Percentiles rank a stretch among this genome's conserved stretches.
Evolutionary conservation across 768 basidiomycete genomes (phyloP).

Genomic region (Phanerochaete carnosa): DNA sequence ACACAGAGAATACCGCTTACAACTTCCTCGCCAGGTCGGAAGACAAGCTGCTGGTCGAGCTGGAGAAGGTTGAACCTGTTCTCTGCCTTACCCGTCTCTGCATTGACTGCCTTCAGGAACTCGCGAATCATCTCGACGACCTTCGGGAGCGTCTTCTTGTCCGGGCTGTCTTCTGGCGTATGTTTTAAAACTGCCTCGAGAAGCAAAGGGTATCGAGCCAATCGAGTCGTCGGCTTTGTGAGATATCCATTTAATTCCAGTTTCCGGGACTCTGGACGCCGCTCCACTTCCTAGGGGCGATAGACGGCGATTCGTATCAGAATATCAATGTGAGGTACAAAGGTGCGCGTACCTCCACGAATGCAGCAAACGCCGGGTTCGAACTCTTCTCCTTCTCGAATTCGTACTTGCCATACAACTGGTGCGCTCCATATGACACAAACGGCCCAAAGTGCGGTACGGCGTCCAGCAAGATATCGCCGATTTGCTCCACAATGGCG

Average conservation of each 20-base stretch:
- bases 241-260: constrained; percentile 96
- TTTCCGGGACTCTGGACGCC: constrained; percentile 92
- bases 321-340: not conserved
- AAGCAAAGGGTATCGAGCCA: constrained; percentile 94
- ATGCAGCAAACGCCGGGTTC: constrained; percentile 89
- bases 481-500: constrained; percentile 88
- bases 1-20: constrained; percentile 43
- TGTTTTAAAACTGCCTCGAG: constrained; percentile 91
- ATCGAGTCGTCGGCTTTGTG: constrained; percentile 95
- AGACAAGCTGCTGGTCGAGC: constrained; percentile 87
- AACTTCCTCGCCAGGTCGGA: constrained; percentile 87
- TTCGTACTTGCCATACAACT: constrained; percentile 97
- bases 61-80: constrained; percentile 95
- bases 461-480: constrained; percentile 84
- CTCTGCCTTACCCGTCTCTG: constrained; percentile 92
- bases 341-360: constrained; percentile 79
- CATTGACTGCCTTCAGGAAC: constrained; percentile 85
- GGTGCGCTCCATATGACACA: constrained; percentile 93
- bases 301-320: too few species aligned
- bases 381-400: constrained; percentile 98
- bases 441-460: constrained; percentile 91
- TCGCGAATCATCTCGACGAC: constrained; percentile 75
- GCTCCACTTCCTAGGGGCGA: constrained; percentile 69
- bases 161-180: constrained; percentile 86
- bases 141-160: constrained; percentile 74